Evolutionary conservation across 345 rosid species (phyloP).

Genomic region (Passiflora organensis): DNA sequence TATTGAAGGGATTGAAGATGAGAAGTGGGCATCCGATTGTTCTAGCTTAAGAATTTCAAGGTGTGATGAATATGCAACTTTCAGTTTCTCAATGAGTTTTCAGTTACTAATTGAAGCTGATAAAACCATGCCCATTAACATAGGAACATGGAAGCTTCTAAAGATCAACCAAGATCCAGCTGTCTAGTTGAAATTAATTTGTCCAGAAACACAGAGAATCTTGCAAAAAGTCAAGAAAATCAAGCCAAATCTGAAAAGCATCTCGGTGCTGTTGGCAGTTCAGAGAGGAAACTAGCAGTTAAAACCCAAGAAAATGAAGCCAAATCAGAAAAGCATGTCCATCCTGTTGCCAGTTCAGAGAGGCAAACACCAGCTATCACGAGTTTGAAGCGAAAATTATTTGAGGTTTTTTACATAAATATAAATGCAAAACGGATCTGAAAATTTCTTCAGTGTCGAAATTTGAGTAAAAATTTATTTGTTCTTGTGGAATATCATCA

Average conservation of each 20-base stretch:
- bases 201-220: constrained; percentile 28
- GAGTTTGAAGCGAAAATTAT: constrained; percentile 66
- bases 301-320: constrained; percentile 21
- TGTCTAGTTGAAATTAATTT: constrained; percentile 25
- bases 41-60: constrained; percentile 42
- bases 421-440: no score
- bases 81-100: constrained; percentile 4
- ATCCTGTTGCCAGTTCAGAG: constrained; percentile 29
- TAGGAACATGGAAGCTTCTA: constrained; percentile 39
- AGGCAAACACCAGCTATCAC: constrained; percentile 26
- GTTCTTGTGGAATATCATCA: not conserved
- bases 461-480: constrained; percentile 11
- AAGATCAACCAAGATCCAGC: constrained; percentile 31
- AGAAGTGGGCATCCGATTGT: constrained; percentile 36
- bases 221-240: constrained; percentile 21
- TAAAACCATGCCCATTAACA: constrained; percentile 14
- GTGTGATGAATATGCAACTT: constrained; percentile 24
- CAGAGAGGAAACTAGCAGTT: constrained; percentile 26
- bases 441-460: no score
- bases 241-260: constrained; percentile 16
- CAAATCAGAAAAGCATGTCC: constrained; percentile 19
- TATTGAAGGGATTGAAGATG: constrained; percentile 40
- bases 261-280: constrained; percentile 25
- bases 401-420: constrained; percentile 38
- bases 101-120: not conserved